A percentile compares a stretch with the other conserved stretches of the same genome.
phyloP scores from a whole-genome alignment of 2,329 filamentous ascomycete species.

The Colletotrichum sp. region DNA sequence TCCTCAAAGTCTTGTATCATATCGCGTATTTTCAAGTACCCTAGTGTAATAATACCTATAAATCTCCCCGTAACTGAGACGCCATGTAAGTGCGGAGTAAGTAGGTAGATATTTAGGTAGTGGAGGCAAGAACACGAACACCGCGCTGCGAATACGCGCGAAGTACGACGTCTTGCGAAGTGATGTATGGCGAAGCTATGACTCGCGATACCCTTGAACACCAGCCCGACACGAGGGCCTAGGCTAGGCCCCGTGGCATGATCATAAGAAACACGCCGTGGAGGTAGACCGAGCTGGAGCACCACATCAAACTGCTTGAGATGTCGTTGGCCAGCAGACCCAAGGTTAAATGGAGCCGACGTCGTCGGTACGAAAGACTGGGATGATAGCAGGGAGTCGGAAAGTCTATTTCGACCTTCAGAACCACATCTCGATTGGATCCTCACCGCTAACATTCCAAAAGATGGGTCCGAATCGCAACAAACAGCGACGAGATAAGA shows the following conservation, averaged over 20 bases:
- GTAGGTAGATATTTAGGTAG: not conserved
- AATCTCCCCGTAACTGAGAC: too few relatives aligned
- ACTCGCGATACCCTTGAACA: not conserved
- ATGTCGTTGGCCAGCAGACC: not conserved
- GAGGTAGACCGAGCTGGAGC: not conserved
- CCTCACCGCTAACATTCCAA: not conserved
- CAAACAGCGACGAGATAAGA: not conserved
- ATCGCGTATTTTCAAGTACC: too few relatives aligned
- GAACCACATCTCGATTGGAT: not conserved
- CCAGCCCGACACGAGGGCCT: not conserved
- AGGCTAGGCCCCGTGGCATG: not conserved
- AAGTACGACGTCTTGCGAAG: accelerated
- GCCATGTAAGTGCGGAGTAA: not conserved
- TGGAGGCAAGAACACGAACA: not conserved
- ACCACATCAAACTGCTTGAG: not conserved
- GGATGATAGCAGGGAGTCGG: not conserved
- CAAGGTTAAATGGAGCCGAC: accelerated
- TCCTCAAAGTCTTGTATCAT: too few relatives aligned
- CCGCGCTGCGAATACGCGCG: not conserved
- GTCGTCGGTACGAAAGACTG: not conserved
- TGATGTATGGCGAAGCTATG: not conserved
- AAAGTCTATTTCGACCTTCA: not conserved
- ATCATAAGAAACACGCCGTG: not conserved
- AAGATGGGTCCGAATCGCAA: not conserved
- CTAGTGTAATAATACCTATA: too few relatives aligned